Percentiles rank a stretch among this genome's conserved stretches.
Evolutionary conservation across 352 stramenopile genomes (phyloP).

Genomic region (Pythium aquatile): DNA sequence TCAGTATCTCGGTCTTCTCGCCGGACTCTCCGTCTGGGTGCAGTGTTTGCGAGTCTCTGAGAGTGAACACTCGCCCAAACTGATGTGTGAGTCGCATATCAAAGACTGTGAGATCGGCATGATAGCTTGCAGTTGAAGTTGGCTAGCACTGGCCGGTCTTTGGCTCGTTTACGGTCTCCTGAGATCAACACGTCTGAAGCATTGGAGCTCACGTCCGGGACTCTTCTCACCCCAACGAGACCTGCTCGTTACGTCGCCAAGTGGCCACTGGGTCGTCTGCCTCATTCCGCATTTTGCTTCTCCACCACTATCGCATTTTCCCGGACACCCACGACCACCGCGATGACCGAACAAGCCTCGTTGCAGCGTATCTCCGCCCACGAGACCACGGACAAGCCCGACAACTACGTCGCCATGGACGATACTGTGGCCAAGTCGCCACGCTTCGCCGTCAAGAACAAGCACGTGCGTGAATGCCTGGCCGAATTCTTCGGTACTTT

Average conservation of each 20-base stretch:
- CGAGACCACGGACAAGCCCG: slow-evolving; percentile 16
- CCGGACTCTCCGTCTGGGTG: too few relatives aligned
- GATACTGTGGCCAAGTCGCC: not conserved
- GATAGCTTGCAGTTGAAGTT: slow-evolving; percentile 7
- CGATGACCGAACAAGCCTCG: slow-evolving; percentile 16
- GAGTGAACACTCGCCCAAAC: too few relatives aligned
- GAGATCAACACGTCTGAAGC: not conserved
- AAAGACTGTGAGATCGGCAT: not conserved
- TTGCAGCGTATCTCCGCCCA: slow-evolving; percentile 10
- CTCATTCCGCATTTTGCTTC: slow-evolving; percentile 1
- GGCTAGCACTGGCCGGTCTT: not conserved
- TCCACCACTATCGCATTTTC: not conserved
- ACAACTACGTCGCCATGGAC: slow-evolving; percentile 10
- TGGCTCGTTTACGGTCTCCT: not conserved
- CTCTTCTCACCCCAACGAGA: not conserved
- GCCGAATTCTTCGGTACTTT: slow-evolving; percentile 64
- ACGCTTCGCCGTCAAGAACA: slow-evolving; percentile 14
- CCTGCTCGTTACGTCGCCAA: not conserved
- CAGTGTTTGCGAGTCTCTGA: too few relatives aligned
- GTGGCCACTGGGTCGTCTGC: not conserved
- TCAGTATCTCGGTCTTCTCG: not conserved
- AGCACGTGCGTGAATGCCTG: slow-evolving; percentile 54
- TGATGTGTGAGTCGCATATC: slow-evolving; percentile 1
- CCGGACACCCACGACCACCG: not conserved
- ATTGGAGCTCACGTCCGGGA: not conserved